Conservation (phyloP, 192 early-diverging fungal genomes). For the Backusella parvicylindrica region DNA sequence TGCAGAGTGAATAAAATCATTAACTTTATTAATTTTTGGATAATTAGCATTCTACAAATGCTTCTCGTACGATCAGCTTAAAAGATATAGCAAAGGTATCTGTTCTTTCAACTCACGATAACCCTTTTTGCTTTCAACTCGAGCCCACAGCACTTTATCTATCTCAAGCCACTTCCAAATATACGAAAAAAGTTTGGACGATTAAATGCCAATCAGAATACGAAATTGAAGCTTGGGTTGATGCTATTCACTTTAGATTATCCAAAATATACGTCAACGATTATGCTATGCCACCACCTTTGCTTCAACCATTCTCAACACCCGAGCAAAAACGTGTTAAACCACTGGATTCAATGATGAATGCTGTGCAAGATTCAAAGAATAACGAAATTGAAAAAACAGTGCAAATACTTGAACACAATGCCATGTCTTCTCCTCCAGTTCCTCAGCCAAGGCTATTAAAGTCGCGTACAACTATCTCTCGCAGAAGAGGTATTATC, state of each 20-base stretch:
- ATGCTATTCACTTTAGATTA: constrained; percentile 3
- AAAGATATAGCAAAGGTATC: constrained; percentile 4
- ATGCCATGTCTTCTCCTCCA: background rate
- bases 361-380: background rate
- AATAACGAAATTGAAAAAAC: background rate
- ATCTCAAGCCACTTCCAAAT: background rate
- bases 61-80: constrained; percentile 9
- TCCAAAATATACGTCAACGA: background rate
- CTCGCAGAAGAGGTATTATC: constrained; percentile 10
- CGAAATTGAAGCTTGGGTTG: constrained; percentile 14
- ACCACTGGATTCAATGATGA: background rate
- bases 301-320: background rate
- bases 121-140: constrained; percentile 5
- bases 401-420: background rate
- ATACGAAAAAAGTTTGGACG: constrained; percentile 3
- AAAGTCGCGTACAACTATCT: background rate
- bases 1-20: background rate
- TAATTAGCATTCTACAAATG: background rate
- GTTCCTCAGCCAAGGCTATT: background rate
- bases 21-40: background rate
- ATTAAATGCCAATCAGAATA: constrained; percentile 7
- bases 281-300: background rate
- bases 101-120: background rate
- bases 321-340: background rate
- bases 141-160: background rate